These are phyloP conservation scores for Solanum clarkiae DNA, from an alignment of 257 asterid species.

Conservation along the genomic window DNA sequence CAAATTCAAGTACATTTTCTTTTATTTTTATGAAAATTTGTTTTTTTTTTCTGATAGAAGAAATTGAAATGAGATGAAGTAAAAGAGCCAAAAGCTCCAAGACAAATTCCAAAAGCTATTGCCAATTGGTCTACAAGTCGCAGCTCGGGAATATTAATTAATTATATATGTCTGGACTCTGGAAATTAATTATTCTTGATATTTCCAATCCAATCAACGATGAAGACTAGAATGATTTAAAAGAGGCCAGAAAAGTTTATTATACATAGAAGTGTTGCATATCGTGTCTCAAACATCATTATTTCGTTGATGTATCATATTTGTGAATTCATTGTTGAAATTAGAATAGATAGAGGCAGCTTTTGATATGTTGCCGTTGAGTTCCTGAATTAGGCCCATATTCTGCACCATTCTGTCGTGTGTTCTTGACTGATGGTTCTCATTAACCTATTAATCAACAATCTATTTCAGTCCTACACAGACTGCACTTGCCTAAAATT, in stretches of 20 bases:
- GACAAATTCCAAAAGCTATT: constrained; percentile 10
- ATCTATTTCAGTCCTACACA: constrained; percentile 58
- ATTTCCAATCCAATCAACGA: not conserved
- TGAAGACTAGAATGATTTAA: not conserved
- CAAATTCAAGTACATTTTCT: not conserved
- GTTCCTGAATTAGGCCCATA: constrained; percentile 54
- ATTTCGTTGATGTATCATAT: constrained; percentile 14
- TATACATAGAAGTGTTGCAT: not conserved
- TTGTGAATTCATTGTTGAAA: constrained; percentile 37
- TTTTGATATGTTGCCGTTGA: constrained; percentile 52
- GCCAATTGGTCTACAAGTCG: constrained; percentile 5
- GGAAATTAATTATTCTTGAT: not conserved
- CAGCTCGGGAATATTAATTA: too few species aligned
- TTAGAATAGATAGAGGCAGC: constrained; percentile 47
- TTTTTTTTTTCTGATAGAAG: not conserved
- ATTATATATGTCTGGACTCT: not conserved
- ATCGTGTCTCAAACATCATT: not conserved
- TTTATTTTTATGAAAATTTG: not conserved
- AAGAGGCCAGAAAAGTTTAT: not conserved
- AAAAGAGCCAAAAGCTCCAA: constrained; percentile 13
- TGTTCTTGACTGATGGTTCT: constrained; percentile 61
- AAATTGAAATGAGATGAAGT: not conserved
- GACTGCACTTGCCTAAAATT: constrained; percentile 56
- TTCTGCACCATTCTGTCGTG: constrained; percentile 52
- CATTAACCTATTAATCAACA: constrained; percentile 64